Base-by-base conservation (phyloP, 2,329 filamentous ascomycete species). In the Penicillium crustosum region DNA sequence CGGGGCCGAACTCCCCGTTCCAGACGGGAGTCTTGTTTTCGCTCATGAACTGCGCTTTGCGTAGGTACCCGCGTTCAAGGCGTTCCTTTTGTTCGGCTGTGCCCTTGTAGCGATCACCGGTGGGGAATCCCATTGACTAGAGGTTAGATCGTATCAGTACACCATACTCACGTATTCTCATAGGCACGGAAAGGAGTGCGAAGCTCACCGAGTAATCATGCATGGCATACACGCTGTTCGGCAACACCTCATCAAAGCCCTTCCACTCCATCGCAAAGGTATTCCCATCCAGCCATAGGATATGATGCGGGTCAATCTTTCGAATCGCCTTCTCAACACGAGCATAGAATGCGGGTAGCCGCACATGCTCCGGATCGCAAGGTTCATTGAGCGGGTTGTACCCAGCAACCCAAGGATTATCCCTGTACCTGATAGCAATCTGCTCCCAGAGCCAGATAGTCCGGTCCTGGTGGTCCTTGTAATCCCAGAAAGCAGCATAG, bases 311-410 rank as follows among this genome's bases (percentile, higher is more conserved):
- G 60, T 82, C 81, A 17, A 81, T 66, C 10, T 68, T 66, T 2
- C 80, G 73, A 55, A 82, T 80, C 2, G 74, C 77, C 41, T 76
- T 76, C 61, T 82, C 80, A 0, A 81, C 63, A 0, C 79, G 70
- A 6, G 76, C 72, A 60, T 82, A 82, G 64, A 79, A 82, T 0
- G 71, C 73, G 8, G 75, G 77, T 0, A 82, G 72, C 1, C 78
- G 73, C 42, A 72, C 68, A 58, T 82, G 79, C 53, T 78, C 63
- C 0, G 81, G 76, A 59, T 82, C 81, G 51, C 75, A 77, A 3
- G 80, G 81, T 63, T 82, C 81, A 60, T 83, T 82, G 39, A 82
- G 75, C 3, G 79, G 78, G 55, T 82, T 82, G 62, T 82, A 83
- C 2, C 80, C 81, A 4, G 81, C 81, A n/a, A 81, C 73, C 73